A percentile compares a stretch with the other conserved stretches of the same genome.
Conservation (phyloP, 164 flowering plant species). For the Annona cherimola region DNA sequence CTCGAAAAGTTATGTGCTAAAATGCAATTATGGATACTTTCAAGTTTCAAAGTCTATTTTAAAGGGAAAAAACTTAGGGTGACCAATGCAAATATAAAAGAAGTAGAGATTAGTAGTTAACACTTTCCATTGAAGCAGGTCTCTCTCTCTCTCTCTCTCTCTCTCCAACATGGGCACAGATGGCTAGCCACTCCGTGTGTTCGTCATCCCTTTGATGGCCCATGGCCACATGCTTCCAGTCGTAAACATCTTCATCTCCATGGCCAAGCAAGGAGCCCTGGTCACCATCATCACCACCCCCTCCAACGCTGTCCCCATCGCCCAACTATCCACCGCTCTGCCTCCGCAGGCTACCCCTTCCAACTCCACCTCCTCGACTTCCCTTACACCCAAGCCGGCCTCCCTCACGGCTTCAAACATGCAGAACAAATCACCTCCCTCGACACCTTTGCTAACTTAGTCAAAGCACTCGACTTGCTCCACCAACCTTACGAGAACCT, state of each 20-base stretch:
- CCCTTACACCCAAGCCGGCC: slow-evolving; percentile 1
- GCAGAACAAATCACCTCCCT: slow-evolving; percentile 1
- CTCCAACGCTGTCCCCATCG: slow-evolving; percentile 2
- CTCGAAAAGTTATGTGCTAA: too few species aligned
- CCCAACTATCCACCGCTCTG: not conserved
- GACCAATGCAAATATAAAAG: too few species aligned
- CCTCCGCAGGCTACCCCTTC: not conserved
- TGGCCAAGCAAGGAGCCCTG: slow-evolving; percentile 3
- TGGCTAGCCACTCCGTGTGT: not conserved
- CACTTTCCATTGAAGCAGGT: too few species aligned
- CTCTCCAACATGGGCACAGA: too few species aligned
- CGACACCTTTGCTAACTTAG: slow-evolving; percentile 16
- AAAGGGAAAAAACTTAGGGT: too few species aligned
- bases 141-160: too few species aligned
- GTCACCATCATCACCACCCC: slow-evolving; percentile 12
- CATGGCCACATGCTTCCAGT: slow-evolving; percentile 16
- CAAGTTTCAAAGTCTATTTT: too few species aligned
- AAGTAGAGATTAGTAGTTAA: too few species aligned
- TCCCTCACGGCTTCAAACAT: slow-evolving; percentile 8
- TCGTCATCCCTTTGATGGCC: slow-evolving; percentile 11
- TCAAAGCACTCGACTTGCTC: slow-evolving; percentile 19
- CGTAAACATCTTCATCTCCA: slow-evolving; percentile 4
- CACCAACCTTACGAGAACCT: slow-evolving; percentile 23
- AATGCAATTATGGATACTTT: too few species aligned
- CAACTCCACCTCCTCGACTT: not conserved